Base-by-base conservation (phyloP, 1,284 basidiomycete species). In the Pseudozyma pruni region DNA sequence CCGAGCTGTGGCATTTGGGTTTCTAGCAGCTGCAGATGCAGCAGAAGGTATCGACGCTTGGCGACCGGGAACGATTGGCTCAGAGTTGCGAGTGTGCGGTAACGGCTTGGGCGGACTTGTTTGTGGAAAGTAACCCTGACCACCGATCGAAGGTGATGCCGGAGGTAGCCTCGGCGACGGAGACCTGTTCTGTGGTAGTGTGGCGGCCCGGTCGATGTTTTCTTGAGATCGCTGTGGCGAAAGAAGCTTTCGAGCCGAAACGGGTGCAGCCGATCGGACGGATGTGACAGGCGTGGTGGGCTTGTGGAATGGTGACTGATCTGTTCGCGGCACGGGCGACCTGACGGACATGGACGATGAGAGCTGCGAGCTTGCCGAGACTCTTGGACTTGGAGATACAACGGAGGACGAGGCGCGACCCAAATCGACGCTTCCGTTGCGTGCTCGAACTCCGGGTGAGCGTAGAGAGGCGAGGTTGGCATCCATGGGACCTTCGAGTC, bases 391-490 rank as follows among this genome's bases (percentile, higher is more conserved):
- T 3, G 51, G 46, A 3, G 55, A 66, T 0, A 51, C 37, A 5
- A 54, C 13, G 6, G 62, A 44, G 8, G 51, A 43, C 8, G 51
- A 59, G n/a, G 40, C 38, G 22, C 19, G 38, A 16, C 33, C 39
- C 16, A 66, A 19, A 27, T 66, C 62, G 22, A 59, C 39, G 41
- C 62, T 66, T 20, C 56, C 62, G 23, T 59, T 66, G 9, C 51
- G 42, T 7, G 55, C 43, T 39, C 56, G 48, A 4, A 54, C 22
- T 34, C 40, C 49, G 13, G 61, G 55, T 11, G 61, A 64, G 13
- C 61, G 50, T 5, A 58, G 33, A 5, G 50, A 54, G 5, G 49
- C 53, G 6, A 63, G 54, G 25, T 54, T 64, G 2, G 50, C 14
- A 29, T 64, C 61, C 22, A 50, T 23, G 13, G 53, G 40, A 17